Evolutionary conservation across 2,329 filamentous ascomycete genomes (phyloP).

Genomic region (Bipolaris zeicola): DNA sequence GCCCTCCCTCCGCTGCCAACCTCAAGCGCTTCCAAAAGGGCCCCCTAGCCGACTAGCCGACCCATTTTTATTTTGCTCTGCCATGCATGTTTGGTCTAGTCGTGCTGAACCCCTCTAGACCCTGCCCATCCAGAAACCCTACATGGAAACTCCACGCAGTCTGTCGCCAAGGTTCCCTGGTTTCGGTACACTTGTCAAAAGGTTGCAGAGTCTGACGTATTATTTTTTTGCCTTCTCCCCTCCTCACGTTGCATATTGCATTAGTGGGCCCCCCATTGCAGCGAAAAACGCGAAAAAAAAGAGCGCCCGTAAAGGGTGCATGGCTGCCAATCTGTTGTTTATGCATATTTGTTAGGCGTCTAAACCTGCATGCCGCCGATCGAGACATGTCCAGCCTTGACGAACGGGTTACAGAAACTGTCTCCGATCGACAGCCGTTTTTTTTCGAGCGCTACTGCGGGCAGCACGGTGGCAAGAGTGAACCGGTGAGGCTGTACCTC

Average conservation of each 20-base stretch:
- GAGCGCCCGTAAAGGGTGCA: constrained; percentile 23
- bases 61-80: constrained; percentile 28
- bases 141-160: constrained; percentile 28
- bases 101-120: constrained; percentile 34
- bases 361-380: constrained; percentile 39
- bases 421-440: constrained; percentile 42
- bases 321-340: constrained; percentile 41
- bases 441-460: constrained; percentile 42
- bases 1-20: constrained; percentile 44
- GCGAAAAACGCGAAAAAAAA: constrained; percentile 32
- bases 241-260: constrained; percentile 41
- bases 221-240: constrained; percentile 34
- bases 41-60: constrained; percentile 30
- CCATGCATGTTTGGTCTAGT: constrained; percentile 29
- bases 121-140: constrained; percentile 10
- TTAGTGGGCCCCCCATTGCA: constrained; percentile 37
- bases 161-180: constrained; percentile 36
- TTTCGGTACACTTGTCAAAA: constrained; percentile 36
- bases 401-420: constrained; percentile 38
- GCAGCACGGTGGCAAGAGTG: constrained; percentile 46
- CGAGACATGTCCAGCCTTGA: constrained; percentile 43
- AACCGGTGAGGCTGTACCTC: constrained; percentile 49
- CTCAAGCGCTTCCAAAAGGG: constrained; percentile 35
- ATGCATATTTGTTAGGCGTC: constrained; percentile 41
- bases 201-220: constrained; percentile 43